Conservation (phyloP, 495 filamentous ascomycete genomes). For the Hyphodiscus hymeniophilus region DNA sequence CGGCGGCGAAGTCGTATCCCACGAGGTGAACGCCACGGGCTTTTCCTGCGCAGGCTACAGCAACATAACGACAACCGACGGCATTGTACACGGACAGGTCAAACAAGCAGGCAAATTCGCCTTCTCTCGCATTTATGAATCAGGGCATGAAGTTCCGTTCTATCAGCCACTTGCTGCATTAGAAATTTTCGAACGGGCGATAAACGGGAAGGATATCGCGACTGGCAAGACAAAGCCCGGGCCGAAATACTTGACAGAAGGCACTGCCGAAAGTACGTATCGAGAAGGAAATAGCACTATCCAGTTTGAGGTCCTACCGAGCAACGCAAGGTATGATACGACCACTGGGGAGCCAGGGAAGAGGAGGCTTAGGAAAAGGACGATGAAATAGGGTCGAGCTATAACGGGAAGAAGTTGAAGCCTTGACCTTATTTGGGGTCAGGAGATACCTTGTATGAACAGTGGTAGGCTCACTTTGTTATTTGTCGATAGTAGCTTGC, state of each 20-base stretch:
- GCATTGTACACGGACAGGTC: conserved; percentile 51
- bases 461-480: background rate
- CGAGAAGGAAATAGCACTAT: conserved; percentile 51
- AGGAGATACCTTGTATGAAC: background rate
- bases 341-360: conserved; percentile 38
- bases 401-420: conserved; percentile 7
- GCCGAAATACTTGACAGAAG: conserved; percentile 37
- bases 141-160: conserved; percentile 57
- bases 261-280: conserved; percentile 42
- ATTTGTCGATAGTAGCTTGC: no score
- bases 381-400: conserved; percentile 1
- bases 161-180: conserved; percentile 59
- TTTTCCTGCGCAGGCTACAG: conserved; percentile 44
- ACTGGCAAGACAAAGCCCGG: conserved; percentile 37
- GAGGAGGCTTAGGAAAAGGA: conserved; percentile 1
- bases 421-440: background rate
- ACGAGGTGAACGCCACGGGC: conserved; percentile 35
- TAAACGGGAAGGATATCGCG: conserved; percentile 50
- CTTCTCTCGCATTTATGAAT: conserved; percentile 45
- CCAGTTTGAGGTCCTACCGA: conserved; percentile 38
- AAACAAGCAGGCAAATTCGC: conserved; percentile 54
- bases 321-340: conserved; percentile 47
- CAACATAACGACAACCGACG: conserved; percentile 47
- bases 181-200: conserved; percentile 49
- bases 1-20: conserved; percentile 43